Percentiles rank a stretch among this genome's conserved stretches.
These are phyloP conservation scores for Colletotrichum sublineola DNA, from an alignment of 2,329 filamentous ascomycete genomes.

Conservation along the genomic window DNA sequence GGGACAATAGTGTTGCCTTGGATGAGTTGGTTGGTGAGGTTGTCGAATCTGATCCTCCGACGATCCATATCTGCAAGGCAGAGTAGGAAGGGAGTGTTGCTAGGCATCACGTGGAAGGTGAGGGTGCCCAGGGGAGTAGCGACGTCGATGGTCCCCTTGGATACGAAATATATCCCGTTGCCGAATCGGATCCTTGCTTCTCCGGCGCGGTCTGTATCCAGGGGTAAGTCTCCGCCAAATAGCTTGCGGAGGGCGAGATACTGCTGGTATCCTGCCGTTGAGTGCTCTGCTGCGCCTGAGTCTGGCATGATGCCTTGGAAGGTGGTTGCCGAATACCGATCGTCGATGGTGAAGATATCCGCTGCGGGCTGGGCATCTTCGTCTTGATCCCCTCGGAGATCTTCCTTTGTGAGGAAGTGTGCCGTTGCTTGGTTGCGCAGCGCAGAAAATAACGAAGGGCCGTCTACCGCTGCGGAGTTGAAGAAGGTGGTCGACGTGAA, in stretches of 20 bases:
- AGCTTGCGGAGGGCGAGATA: too few relatives aligned
- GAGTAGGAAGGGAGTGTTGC: not conserved
- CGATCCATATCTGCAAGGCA: not conserved
- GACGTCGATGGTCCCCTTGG: not conserved
- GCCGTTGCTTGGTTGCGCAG: too few relatives aligned
- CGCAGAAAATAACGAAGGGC: too few relatives aligned
- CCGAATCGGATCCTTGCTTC: not conserved
- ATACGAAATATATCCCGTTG: not conserved
- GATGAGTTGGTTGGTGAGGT: not conserved
- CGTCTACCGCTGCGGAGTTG: too few relatives aligned
- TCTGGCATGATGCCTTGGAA: not conserved
- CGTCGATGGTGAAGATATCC: not conserved
- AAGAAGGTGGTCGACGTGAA: too few relatives aligned
- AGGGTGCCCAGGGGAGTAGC: not conserved
- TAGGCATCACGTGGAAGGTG: not conserved
- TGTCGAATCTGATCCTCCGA: not conserved
- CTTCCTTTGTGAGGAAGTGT: too few relatives aligned
- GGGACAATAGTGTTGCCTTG: not conserved
- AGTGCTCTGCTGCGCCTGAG: not conserved
- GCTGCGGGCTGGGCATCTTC: too few relatives aligned
- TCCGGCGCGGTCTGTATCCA: not conserved
- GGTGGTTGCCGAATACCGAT: not conserved
- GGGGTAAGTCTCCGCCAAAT: too few relatives aligned
- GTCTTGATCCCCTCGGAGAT: too few relatives aligned
- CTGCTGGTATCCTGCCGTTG: too few relatives aligned